Conservation (phyloP, 2,329 filamentous ascomycete genomes). For the Talaromyces albobiverticillius region DNA sequence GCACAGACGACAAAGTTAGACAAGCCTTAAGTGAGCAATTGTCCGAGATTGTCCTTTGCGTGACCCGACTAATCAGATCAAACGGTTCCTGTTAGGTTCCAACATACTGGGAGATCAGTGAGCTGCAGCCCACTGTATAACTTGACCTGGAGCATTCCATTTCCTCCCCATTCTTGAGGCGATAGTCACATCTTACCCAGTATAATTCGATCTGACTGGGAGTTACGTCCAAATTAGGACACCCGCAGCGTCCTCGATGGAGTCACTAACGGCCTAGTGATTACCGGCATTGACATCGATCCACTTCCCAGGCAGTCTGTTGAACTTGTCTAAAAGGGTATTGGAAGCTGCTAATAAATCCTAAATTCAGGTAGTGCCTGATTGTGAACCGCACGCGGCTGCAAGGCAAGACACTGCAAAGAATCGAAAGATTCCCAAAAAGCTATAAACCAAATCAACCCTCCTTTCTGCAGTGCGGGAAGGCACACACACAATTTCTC, state of each 20-base stretch:
- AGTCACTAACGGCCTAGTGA: slow-evolving; percentile 15
- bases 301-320: slow-evolving; percentile 9
- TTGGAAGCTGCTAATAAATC: slow-evolving; percentile 7
- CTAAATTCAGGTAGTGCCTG: slow-evolving; percentile 15
- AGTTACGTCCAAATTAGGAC: slow-evolving; percentile 14
- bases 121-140: slow-evolving; percentile 8
- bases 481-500: slow-evolving; percentile 12
- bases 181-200: slow-evolving; percentile 7
- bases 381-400: slow-evolving; percentile 12
- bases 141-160: slow-evolving; percentile 17
- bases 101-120: slow-evolving; percentile 14
- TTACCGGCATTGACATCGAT: slow-evolving; percentile 15
- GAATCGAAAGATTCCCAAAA: slow-evolving; percentile 11
- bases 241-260: slow-evolving; percentile 17
- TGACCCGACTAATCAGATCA: not conserved
- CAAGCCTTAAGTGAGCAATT: slow-evolving; percentile 8
- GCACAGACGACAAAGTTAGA: slow-evolving; percentile 11
- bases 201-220: slow-evolving; percentile 10
- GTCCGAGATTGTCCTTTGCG: slow-evolving; percentile 16
- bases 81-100: slow-evolving; percentile 2
- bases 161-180: slow-evolving; percentile 14
- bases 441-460: slow-evolving; percentile 20
- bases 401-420: slow-evolving; percentile 15
- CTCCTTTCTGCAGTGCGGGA: slow-evolving; percentile 9
- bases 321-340: slow-evolving; percentile 7